Conservation (phyloP, 805 yeast genomes). For the Schizosaccharomyces octosporus region DNA sequence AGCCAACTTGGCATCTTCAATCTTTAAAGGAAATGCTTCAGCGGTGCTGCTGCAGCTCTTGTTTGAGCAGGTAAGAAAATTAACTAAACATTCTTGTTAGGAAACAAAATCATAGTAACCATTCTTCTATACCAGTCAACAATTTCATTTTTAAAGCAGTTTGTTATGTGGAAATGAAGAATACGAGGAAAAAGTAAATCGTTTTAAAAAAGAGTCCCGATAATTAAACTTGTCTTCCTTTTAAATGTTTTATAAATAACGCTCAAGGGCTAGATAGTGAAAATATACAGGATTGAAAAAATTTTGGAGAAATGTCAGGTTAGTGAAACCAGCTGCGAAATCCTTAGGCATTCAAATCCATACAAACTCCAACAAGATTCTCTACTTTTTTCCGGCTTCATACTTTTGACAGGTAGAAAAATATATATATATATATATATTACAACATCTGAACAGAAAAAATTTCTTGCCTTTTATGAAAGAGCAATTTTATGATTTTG, state of each 20-base stretch:
- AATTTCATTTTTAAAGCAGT: neutral
- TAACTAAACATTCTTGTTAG: constrained; percentile 33
- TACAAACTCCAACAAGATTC: too few species aligned
- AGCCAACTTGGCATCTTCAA: constrained; percentile 26
- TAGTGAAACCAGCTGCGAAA: neutral
- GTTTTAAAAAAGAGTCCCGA: too few species aligned
- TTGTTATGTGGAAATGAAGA: neutral
- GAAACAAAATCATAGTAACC: neutral
- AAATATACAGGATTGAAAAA: neutral
- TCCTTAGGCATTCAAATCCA: too few species aligned
- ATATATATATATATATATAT: neutral
- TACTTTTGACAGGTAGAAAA: neutral
- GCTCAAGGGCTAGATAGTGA: neutral
- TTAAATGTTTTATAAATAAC: too few species aligned
- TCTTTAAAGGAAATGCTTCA: constrained; percentile 60
- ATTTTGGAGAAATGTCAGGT: neutral
- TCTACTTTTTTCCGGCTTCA: too few species aligned
- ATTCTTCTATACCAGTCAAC: neutral
- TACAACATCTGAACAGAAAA: neutral
- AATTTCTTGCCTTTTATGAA: too few species aligned
- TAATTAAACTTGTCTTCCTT: too few species aligned
- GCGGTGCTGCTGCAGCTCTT: constrained; percentile 50
- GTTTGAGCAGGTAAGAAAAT: constrained; percentile 84
- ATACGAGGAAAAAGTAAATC: neutral
- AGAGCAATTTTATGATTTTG: too few species aligned